Conservation (phyloP, 2,329 filamentous ascomycete genomes). For the Fusarium pseudograminearum region DNA sequence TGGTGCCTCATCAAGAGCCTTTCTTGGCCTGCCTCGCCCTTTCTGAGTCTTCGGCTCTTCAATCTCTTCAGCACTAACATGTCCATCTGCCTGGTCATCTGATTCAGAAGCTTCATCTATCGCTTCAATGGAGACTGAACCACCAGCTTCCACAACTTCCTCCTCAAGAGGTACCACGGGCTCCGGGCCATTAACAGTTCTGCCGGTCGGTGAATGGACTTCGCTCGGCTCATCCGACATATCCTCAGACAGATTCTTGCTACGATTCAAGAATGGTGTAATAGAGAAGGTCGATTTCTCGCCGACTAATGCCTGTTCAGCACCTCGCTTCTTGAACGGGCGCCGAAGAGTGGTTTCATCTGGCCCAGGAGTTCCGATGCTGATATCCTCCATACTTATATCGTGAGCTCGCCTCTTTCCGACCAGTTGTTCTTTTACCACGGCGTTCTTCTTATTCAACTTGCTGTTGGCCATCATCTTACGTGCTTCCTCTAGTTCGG, state of each 20-base stretch:
- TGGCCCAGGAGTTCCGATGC: constrained; percentile 62
- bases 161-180: constrained; percentile 54
- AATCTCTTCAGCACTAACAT: constrained; percentile 19
- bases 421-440: constrained; percentile 50
- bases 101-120: constrained; percentile 16
- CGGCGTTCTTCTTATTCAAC: constrained; percentile 40
- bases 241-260: constrained; percentile 61
- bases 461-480: constrained; percentile 36
- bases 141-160: constrained; percentile 21
- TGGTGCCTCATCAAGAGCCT: constrained; percentile 59
- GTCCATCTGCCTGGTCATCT: constrained; percentile 19
- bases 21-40: constrained; percentile 59
- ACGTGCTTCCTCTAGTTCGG: constrained; percentile 55
- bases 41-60: constrained; percentile 49
- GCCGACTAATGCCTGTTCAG: constrained; percentile 68
- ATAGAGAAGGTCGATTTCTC: constrained; percentile 95
- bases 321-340: constrained; percentile 66
- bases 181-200: constrained; percentile 28
- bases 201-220: constrained; percentile 41
- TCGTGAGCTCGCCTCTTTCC: constrained; percentile 63
- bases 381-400: constrained; percentile 58
- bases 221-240: constrained; percentile 52
- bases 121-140: constrained; percentile 24
- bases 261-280: constrained; percentile 89
- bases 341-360: constrained; percentile 57